Conservation (phyloP, 2,329 filamentous ascomycete genomes). For the Penicillium brevicompactum region DNA sequence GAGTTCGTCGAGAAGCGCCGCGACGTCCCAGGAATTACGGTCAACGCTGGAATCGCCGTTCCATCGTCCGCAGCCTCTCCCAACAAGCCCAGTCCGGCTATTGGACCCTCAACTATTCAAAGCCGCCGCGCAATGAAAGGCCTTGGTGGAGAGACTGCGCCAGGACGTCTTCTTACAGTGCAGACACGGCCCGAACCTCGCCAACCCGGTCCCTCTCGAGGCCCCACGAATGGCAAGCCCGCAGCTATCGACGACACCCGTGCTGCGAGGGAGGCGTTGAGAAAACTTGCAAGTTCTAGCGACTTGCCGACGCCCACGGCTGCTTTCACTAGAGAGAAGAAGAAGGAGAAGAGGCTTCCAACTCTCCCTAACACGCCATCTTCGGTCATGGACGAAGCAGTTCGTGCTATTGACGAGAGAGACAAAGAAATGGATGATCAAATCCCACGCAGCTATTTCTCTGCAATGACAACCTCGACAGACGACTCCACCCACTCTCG, state of each 20-base stretch:
- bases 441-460: constrained; percentile 45
- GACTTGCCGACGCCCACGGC: constrained; percentile 30
- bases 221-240: constrained; percentile 13
- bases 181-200: constrained; percentile 23
- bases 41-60: constrained; percentile 11
- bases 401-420: constrained; percentile 37
- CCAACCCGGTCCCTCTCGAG: constrained; percentile 6
- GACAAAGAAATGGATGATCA: constrained; percentile 36
- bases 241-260: constrained; percentile 16
- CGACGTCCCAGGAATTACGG: constrained; percentile 17
- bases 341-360: constrained; percentile 46
- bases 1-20: constrained; percentile 11
- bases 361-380: constrained; percentile 51
- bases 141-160: constrained; percentile 26
- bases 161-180: constrained; percentile 31
- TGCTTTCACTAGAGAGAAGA: constrained; percentile 38
- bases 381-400: constrained; percentile 46
- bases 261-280: constrained; percentile 12
- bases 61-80: constrained; percentile 8
- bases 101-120: constrained; percentile 34
- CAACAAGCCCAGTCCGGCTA: constrained; percentile 4
- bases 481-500: constrained; percentile 35
- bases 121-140: constrained; percentile 41
- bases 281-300: constrained; percentile 11
- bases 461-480: constrained; percentile 36